phyloP scores from a whole-genome alignment of 2,329 filamentous ascomycete genomes.

The Monosporascus sp. region DNA sequence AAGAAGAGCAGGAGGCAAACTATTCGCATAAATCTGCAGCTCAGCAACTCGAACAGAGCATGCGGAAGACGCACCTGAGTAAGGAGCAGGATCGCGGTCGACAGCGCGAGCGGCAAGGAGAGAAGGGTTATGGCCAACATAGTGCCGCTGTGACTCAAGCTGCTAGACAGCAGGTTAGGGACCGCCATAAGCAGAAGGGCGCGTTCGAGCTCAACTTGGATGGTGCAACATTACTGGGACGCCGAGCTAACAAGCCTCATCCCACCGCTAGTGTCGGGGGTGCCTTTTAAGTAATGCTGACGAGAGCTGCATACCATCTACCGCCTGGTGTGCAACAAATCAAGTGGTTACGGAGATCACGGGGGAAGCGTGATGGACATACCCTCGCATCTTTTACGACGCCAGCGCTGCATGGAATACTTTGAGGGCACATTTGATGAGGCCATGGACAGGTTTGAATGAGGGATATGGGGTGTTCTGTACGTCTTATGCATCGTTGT shows the following conservation, averaged over 20 bases:
- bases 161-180: conserved; percentile 70
- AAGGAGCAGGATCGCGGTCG: conserved; percentile 48
- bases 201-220: conserved; percentile 90
- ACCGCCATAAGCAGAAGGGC: conserved; percentile 64
- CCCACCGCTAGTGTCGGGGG: conserved; percentile 38
- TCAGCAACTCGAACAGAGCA: conserved; percentile 75
- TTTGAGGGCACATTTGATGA: conserved; percentile 6
- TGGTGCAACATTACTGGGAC: conserved; percentile 81
- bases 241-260: conserved; percentile 48
- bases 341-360: neutral
- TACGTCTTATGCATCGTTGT: conserved; percentile 12
- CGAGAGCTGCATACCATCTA: conserved; percentile 1
- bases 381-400: neutral
- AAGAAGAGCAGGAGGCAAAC: conserved; percentile 53
- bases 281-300: conserved; percentile 13
- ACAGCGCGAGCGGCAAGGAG: conserved; percentile 39
- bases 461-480: conserved; percentile 20
- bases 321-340: conserved; percentile 3
- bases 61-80: conserved; percentile 72
- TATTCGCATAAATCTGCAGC: conserved; percentile 37
- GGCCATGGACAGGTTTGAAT: conserved; percentile 17
- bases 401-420: conserved; percentile 8
- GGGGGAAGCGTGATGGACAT: neutral
- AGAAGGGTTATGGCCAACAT: conserved; percentile 77
- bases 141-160: conserved; percentile 78